Conservation (phyloP, 768 basidiomycete genomes). For the Leccinum barrowsii region DNA sequence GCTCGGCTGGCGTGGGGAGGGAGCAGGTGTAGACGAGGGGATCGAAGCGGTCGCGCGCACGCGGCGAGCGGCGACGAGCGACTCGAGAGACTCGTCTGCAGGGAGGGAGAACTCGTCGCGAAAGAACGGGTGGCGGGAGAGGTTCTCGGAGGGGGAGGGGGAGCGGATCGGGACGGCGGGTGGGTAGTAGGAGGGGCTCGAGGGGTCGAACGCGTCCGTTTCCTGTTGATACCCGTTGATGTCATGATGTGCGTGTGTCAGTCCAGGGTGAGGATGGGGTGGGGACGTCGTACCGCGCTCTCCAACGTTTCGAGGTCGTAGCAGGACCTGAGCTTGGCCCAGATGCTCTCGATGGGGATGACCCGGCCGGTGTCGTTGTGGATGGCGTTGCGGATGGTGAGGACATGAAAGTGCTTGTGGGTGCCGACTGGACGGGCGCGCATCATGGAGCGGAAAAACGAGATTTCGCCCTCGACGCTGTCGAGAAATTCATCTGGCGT, state of each 20-base stretch:
- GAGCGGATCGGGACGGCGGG: conserved; percentile 48
- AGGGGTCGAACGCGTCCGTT: conserved; percentile 45
- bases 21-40: conserved; percentile 52
- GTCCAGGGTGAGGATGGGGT: background rate
- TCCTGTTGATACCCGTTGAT: conserved; percentile 29
- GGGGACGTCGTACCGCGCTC: conserved; percentile 39
- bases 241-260: no score
- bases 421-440: conserved; percentile 79
- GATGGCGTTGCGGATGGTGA: conserved; percentile 71
- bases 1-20: conserved; percentile 42
- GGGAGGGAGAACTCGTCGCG: conserved; percentile 62
- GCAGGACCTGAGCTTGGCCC: conserved; percentile 67
- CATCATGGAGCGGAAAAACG: conserved; percentile 81
- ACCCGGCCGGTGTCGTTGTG: conserved; percentile 62
- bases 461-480: conserved; percentile 77
- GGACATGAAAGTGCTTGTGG: conserved; percentile 77
- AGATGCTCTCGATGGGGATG: conserved; percentile 62
- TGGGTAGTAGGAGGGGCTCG: conserved; percentile 36
- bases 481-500: conserved; percentile 49
- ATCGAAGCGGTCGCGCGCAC: conserved; percentile 59
- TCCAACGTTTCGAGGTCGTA: conserved; percentile 79
- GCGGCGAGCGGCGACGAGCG: conserved; percentile 59
- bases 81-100: conserved; percentile 55
- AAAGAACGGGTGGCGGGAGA: conserved; percentile 69
- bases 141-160: conserved; percentile 67